Evolutionary conservation across 345 rosid genomes (phyloP).

Genomic region (Euphorbia peplus): DNA sequence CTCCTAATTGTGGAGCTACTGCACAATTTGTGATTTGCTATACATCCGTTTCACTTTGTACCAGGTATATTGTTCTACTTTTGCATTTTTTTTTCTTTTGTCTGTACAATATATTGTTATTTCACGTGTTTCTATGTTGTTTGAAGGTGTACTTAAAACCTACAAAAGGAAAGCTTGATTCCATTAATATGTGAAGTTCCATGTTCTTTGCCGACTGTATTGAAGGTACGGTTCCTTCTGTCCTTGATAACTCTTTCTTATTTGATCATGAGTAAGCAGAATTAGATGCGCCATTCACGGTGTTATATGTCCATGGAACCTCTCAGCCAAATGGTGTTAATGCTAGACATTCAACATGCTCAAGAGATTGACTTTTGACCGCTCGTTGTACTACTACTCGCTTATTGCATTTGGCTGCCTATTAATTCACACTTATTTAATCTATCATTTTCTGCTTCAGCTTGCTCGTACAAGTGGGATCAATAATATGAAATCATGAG

Average conservation of each 20-base stretch:
- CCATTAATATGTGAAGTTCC: conserved; percentile 1
- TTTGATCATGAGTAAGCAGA: background rate
- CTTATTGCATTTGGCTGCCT: background rate
- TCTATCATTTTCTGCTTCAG: background rate
- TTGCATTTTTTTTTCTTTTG: background rate
- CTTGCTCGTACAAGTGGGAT: background rate
- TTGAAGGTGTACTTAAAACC: background rate
- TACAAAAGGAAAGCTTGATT: background rate
- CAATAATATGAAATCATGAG: background rate
- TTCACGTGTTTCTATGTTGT: background rate
- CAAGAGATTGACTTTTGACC: too few relatives aligned
- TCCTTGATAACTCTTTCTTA: background rate
- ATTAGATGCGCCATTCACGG: background rate
- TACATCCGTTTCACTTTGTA: background rate
- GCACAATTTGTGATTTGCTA: background rate
- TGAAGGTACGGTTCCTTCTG: conserved; percentile 1
- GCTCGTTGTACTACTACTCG: too few relatives aligned
- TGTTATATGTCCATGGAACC: background rate
- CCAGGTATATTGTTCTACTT: background rate
- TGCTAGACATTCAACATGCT: background rate
- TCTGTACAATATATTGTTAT: background rate
- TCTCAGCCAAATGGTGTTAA: background rate
- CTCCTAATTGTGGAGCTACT: conserved; percentile 28
- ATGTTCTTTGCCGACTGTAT: background rate
- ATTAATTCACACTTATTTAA: background rate